Base-by-base conservation (phyloP, 495 filamentous ascomycete species). In the Thermochaetoides thermophila region DNA sequence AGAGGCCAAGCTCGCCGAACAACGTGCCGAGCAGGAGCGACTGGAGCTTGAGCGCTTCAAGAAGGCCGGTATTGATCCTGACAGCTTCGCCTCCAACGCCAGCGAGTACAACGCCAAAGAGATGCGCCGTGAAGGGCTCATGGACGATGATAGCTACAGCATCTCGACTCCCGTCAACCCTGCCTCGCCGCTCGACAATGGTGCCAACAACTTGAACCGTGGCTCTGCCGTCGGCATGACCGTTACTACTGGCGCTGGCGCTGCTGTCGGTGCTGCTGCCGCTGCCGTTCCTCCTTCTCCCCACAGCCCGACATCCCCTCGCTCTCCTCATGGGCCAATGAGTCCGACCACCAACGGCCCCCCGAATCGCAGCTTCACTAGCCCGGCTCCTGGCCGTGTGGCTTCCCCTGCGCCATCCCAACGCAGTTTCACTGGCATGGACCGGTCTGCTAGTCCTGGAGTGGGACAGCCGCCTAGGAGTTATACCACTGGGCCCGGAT, bases 41-140 rank as follows among this genome's bases (percentile, higher is more conserved):
- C 55, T 64, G n/a, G 78, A 81, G 53, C 59, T 78, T 37, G 60
- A 74, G 46, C 64, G 68, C 31, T 74, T 60, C 50, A 52, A 52
- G 34, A 56, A 53, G 40, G 49, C 46, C 35, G 63, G 63, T 17
- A 38, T 61, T 23, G 42, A 67, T 43, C 60, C 61, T 1, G 63
- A 68, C 37, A 55, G 52, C 22, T 57, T 66, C 35, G 38, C 40
- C 15, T 50, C 48, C 33, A 34, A 50, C 16, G 62, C 54, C 5
- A 33, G 53, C 15, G 60, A 64, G 38, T 66, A 66, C 38, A 41
- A 55, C 22, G 49, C 52, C 32, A 40, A 43, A 32, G 49, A 57
- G 9, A 52, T 57, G 50, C 43, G 41, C 32, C 32, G 39, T 37
- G 31, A 53, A 10, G 57, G 56, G 10, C 33, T 55, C 19, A 25